Conservation (phyloP, 306 rosid genomes). For the Cucumis hystrix region DNA sequence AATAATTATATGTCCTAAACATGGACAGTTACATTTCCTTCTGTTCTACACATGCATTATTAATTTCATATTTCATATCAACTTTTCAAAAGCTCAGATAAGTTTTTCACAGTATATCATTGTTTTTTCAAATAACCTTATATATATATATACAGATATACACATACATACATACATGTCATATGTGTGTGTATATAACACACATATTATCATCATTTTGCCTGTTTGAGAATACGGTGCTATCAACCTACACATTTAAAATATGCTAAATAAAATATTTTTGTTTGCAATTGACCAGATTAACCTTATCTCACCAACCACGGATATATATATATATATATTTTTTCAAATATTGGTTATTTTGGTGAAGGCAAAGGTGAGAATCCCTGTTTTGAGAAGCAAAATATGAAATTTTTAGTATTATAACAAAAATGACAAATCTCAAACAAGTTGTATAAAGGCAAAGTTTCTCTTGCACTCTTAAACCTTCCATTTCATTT, state of each 20-base stretch:
- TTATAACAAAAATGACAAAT: slow-evolving; percentile 6
- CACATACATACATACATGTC: no score
- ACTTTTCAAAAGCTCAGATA: background rate
- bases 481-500: background rate
- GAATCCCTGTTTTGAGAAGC: background rate
- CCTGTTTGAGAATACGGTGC: background rate
- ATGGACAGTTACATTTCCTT: no score
- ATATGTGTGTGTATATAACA: no score
- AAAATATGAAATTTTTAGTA: background rate
- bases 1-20: no score
- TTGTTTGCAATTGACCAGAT: background rate
- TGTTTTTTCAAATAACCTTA: no score
- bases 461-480: background rate
- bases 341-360: background rate
- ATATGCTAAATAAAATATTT: no score
- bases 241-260: background rate
- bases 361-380: background rate
- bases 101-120: no score
- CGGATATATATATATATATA: no score
- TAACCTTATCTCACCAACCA: background rate
- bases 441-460: background rate
- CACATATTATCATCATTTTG: background rate
- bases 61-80: background rate
- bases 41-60: no score
- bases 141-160: background rate